Percentiles rank a stretch among this genome's conserved stretches.
Evolutionary conservation across 225 moss, liverwort and hornwort genomes (phyloP).

Genomic region (Rhytidiadelphus loreus): DNA sequence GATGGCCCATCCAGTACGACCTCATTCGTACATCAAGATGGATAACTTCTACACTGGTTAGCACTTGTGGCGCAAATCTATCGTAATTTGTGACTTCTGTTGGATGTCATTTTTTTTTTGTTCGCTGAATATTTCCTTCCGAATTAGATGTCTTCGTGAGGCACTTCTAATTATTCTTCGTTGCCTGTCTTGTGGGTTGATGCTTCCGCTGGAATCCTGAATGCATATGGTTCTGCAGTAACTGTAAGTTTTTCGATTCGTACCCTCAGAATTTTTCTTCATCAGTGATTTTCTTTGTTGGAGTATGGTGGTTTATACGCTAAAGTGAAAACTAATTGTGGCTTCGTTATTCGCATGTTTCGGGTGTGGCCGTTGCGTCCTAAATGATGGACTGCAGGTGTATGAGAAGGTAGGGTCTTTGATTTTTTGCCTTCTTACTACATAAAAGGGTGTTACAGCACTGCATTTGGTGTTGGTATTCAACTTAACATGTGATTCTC

Average conservation of each 20-base stretch:
- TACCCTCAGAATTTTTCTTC: neutral
- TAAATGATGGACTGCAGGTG: conserved; percentile 29
- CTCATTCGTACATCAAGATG: conserved; percentile 98
- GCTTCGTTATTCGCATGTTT: conserved; percentile 1
- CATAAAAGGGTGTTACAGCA: neutral
- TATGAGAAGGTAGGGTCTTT: conserved; percentile 64
- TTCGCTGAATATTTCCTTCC: neutral
- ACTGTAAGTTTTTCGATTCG: conserved; percentile 29
- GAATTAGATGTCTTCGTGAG: neutral
- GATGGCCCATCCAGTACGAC: conserved; percentile 97
- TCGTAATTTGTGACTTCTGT: neutral
- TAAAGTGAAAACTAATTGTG: neutral
- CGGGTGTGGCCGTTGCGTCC: neutral
- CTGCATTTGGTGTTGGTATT: neutral
- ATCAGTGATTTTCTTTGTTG: neutral
- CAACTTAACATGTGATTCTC: neutral
- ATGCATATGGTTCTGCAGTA: conserved; percentile 8
- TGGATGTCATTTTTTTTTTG: neutral
- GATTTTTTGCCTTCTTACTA: neutral
- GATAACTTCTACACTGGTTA: conserved; percentile 96
- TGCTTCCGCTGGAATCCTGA: neutral
- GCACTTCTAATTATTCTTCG: conserved; percentile 1
- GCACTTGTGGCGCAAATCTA: neutral
- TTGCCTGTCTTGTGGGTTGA: conserved; percentile 9
- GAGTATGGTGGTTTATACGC: neutral